Evolutionary conservation across 1,284 basidiomycete species (phyloP).

Genomic region (Crucibulum parvulum): DNA sequence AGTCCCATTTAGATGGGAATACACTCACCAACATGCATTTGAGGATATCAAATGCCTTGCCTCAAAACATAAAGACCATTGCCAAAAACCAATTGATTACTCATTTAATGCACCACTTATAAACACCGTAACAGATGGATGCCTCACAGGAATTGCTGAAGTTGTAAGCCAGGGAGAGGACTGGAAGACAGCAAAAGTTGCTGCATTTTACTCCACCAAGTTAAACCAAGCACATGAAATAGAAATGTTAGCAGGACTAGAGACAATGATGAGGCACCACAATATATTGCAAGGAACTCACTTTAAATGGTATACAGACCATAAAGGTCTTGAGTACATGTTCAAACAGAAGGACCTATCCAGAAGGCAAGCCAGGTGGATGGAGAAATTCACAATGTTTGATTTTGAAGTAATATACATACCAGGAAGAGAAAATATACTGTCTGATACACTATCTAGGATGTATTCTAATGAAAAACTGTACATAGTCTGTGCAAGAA

Average conservation of each 20-base stretch:
- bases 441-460: conserved; percentile 30
- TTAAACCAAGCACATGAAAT: conserved; percentile 39
- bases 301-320: conserved; percentile 41
- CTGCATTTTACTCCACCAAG: conserved; percentile 43
- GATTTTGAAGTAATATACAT: conserved; percentile 30
- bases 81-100: conserved; percentile 24
- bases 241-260: conserved; percentile 13
- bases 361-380: conserved; percentile 38
- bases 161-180: conserved; percentile 30
- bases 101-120: conserved; percentile 13
- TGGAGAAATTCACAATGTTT: conserved; percentile 34
- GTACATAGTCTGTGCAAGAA: conserved; percentile 14
- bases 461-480: conserved; percentile 26
- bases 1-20: not conserved
- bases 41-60: conserved; percentile 34
- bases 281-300: conserved; percentile 31
- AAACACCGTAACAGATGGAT: conserved; percentile 30
- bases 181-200: conserved; percentile 22
- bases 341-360: conserved; percentile 35
- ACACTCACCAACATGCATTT: conserved; percentile 37
- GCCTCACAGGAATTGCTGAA: conserved; percentile 27
- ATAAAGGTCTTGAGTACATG: conserved; percentile 37
- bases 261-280: conserved; percentile 32
- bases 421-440: conserved; percentile 23
- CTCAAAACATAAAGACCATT: conserved; percentile 9